These are phyloP conservation scores for Daldinia sp. DNA, from an alignment of 2,329 filamentous ascomycete genomes.

Conservation along the genomic window DNA sequence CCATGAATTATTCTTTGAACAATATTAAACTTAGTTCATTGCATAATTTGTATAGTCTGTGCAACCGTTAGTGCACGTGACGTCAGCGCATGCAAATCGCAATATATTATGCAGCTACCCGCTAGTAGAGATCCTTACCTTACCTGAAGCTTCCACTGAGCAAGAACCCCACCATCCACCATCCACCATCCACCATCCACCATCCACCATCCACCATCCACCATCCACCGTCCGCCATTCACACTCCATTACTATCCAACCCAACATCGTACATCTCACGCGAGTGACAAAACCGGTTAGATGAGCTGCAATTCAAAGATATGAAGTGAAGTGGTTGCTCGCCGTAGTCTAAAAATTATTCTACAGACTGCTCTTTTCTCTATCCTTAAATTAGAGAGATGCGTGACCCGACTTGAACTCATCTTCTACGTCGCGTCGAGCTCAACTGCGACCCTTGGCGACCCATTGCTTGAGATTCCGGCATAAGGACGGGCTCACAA, in stretches of 20 bases:
- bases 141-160: background rate
- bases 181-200: background rate
- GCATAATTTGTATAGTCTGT: slow-evolving; percentile 7
- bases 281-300: background rate
- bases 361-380: background rate
- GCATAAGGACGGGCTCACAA: background rate
- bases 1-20: background rate
- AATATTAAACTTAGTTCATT: background rate
- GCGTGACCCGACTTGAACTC: slow-evolving; percentile 22
- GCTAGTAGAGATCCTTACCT: background rate
- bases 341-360: background rate
- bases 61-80: slow-evolving; percentile 24
- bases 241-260: too few species aligned
- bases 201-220: background rate
- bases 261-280: background rate
- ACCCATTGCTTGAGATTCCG: slow-evolving; percentile 5
- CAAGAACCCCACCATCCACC: background rate
- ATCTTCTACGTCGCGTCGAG: slow-evolving; percentile 26
- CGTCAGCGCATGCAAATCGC: slow-evolving; percentile 16
- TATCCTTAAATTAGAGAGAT: slow-evolving; percentile 16
- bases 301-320: background rate
- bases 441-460: slow-evolving; percentile 13
- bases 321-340: background rate
- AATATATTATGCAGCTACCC: background rate
- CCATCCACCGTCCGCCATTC: too few species aligned